Base-by-base conservation (phyloP, 164 flowering plant genomes). In the Aristolochia californica region DNA sequence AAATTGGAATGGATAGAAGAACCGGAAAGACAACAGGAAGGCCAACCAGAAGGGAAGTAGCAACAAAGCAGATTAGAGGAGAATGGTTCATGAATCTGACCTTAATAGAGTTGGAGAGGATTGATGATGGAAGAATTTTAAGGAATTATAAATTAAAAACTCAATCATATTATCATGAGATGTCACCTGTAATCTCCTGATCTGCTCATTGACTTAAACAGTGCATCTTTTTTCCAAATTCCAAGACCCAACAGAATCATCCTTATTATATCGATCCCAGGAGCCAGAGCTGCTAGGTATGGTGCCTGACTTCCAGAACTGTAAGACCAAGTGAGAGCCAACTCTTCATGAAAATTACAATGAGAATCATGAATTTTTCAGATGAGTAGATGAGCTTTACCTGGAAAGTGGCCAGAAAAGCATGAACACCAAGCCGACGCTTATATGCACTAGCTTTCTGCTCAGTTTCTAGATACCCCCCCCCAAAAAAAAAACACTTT, bases 361-460 rank as follows among this genome's bases (percentile, higher is more conserved):
- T 23, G 13, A 53, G 2, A 61, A 50, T 56, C 21, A 8, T 51
- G 18, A 14, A 27, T 48, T 27, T 7, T 5, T 22, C 15, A 12
- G 3, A 18, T 9, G 26, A 57, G 47, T 22, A 44, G 18, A 24
- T 18, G 20, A 21, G 43, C 18, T 59, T n/a, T 81, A 88, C 98
- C 96, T 84, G 88, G 86, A 91, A 43, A 91, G 26, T 20, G 98
- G 98, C 98, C 96, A 91, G 78, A 84, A 83, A 51, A 88, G 88
- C 88, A 91, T 83, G 78, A 91, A 86, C 51, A 74, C 88, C 51
- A 88, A 76, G 25, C 98, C 98, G 59, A 88, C 59, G 66, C 85
- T 88, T 54, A 84, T 65, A 75, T 91, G 96, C 59, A 86, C 94
- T 61, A 86, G 82, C 80, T 91, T 91, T 74, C 98, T 71, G 66